Conservation (phyloP, 805 yeast species). For the Candida chilensis region DNA sequence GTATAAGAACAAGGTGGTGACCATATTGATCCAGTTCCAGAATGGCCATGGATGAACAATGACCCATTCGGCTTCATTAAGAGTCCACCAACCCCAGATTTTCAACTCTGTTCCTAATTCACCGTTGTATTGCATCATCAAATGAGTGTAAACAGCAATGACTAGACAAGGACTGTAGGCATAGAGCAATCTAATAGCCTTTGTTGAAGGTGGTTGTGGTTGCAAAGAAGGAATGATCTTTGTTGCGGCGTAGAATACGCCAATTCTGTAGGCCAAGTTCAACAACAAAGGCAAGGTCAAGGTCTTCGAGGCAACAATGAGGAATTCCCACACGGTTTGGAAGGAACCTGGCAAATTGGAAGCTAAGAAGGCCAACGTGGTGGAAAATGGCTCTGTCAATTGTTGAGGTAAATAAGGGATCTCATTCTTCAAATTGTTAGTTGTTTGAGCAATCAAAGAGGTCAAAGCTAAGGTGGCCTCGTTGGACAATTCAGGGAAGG, state of each 20-base stretch:
- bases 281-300: constrained; percentile 75
- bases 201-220: constrained; percentile 3
- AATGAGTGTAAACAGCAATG: constrained; percentile 90
- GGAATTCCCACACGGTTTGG: constrained; percentile 45
- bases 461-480: constrained; percentile 24
- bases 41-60: constrained; percentile 78
- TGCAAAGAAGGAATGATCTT: constrained; percentile 81
- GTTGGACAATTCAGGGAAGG: constrained; percentile 80
- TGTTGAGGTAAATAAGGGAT: constrained; percentile 20
- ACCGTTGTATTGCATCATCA: constrained; percentile 83
- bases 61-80: constrained; percentile 11
- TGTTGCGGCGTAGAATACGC: constrained; percentile 87
- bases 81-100: constrained; percentile 47
- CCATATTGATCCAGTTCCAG: constrained; percentile 96
- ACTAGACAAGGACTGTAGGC: constrained; percentile 91
- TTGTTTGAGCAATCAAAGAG: constrained; percentile 20
- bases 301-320: constrained; percentile 43
- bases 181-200: constrained; percentile 51
- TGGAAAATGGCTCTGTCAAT: constrained; percentile 2
- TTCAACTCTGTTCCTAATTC: constrained; percentile 56
- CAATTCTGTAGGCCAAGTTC: constrained; percentile 76
- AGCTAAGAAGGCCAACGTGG: constrained; percentile 29
- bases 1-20: constrained; percentile 70
- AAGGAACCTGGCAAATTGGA: constrained; percentile 44
- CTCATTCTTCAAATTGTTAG: constrained; percentile 20